Evolutionary conservation across 2,329 filamentous ascomycete species (phyloP), one percentile per base, ranked within the genome.

Genomic region (Colletotrichum acutatum): DNA sequence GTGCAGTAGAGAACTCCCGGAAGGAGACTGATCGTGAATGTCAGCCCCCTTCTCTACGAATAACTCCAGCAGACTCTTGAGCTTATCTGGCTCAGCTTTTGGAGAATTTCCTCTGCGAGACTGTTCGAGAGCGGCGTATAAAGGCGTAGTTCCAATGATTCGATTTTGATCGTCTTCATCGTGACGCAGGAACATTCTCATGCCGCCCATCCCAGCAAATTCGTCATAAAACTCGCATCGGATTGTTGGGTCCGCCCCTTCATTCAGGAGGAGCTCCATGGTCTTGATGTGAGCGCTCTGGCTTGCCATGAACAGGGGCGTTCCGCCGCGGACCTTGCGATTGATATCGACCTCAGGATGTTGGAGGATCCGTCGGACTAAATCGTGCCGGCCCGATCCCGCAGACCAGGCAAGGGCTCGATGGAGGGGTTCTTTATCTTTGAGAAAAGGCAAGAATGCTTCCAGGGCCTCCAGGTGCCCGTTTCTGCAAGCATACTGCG

Each of bases 271-370:
- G 19, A 76, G 4, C 9, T 68, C 28, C 6, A 68, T 49, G 0
- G 61, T 61, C 2, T 71, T 30, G 4, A 70, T 28, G 14, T 63
- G 49, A 1, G 26, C 22, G 4, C 14, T 30, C 19, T 24, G 9
- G 16, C 61, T 59, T 19, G 67, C 66, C 16, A n/a, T n/a, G 22
- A 58, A 64, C 2, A 71, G 63, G 0, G 77, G 61, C 1, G 78
- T 79, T 5, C 78, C 49, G 1, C 75, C 75, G 0, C 30, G 22
- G 1, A 77, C 57, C 14, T 65, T 77, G 22, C 74, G 74, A 34
- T 84, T 82, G 12, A 80, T 72, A 60, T 83, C 75, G 6, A 82
- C 71, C 5, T 77, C 77, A 5, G 82, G 78, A 65, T 81, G 71
- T 30, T 78, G 68, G 6, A 83, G 75, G 19, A 84, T 72, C 9